phyloP scores from a whole-genome alignment of 2,329 filamentous ascomycete genomes.

The Aspergillus sp. region DNA sequence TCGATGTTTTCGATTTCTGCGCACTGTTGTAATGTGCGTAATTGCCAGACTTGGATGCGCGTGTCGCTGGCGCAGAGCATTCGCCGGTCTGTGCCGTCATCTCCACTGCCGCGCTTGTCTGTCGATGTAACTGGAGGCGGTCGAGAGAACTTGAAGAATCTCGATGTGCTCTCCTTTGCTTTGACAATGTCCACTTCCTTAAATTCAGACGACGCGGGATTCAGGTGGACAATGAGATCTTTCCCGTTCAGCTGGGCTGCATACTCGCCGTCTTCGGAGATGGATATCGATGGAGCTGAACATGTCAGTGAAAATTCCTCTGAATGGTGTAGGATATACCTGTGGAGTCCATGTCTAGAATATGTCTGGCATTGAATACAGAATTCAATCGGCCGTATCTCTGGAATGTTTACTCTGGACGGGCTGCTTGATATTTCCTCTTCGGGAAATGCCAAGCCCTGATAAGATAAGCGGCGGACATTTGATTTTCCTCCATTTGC shows the following conservation, averaged over 20 bases:
- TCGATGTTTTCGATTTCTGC: constrained; percentile 35
- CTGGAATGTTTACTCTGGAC: no score
- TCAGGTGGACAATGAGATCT: constrained; percentile 24
- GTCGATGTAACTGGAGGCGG: constrained; percentile 1
- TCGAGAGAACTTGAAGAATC: constrained; percentile 23
- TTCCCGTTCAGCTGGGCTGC: constrained; percentile 22
- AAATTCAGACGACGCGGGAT: constrained; percentile 18
- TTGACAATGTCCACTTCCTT: constrained; percentile 23
- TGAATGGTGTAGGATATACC: constrained; percentile 9
- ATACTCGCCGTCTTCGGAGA: constrained; percentile 24
- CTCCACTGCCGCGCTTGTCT: constrained; percentile 1
- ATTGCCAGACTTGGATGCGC: constrained; percentile 28
- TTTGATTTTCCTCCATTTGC: no score
- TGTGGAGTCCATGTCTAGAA: no score
- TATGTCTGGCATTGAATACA: no score
- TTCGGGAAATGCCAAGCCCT: no score
- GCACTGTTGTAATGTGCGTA: constrained; percentile 25
- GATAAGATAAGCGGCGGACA: no score
- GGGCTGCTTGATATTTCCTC: no score
- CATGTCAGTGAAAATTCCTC: not conserved
- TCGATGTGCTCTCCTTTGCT: constrained; percentile 22
- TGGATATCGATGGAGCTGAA: constrained; percentile 9
- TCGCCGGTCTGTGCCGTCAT: constrained; percentile 13
- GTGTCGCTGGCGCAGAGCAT: constrained; percentile 26
- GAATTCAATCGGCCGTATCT: no score